phyloP scores from a whole-genome alignment of 257 asterid genomes.

The Lycium barbarum region DNA sequence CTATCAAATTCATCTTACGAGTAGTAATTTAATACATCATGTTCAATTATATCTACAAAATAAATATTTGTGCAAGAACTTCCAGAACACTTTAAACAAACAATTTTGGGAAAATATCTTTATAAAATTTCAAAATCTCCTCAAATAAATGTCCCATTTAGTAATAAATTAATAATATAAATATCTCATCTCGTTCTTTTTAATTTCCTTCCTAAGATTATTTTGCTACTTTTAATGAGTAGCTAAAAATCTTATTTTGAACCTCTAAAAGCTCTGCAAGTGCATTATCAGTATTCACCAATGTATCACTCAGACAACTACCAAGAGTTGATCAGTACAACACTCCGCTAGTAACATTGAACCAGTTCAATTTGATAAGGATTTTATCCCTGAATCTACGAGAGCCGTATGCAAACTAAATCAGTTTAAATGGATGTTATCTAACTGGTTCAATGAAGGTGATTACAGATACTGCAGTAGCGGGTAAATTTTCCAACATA shows the following conservation, averaged over 20 bases:
- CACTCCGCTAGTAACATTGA: neutral
- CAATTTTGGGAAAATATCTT: no score
- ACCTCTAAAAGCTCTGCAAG: neutral
- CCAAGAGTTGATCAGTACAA: conserved; percentile 12
- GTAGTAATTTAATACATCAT: no score
- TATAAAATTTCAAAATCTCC: no score
- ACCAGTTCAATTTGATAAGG: neutral
- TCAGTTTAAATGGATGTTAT: conserved; percentile 5
- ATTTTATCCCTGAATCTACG: neutral
- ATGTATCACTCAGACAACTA: neutral
- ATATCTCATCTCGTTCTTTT: no score
- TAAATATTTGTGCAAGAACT: no score
- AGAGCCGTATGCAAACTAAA: neutral
- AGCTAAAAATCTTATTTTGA: neutral
- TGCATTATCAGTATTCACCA: neutral
- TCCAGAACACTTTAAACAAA: no score
- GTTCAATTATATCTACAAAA: no score
- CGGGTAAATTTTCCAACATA: conserved; percentile 57
- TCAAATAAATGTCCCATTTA: no score
- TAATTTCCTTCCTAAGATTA: no score
- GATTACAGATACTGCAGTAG: conserved; percentile 61
- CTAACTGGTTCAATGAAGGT: conserved; percentile 50
- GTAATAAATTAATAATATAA: no score
- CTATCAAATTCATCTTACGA: no score
- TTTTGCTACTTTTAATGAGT: no score